Conservation (phyloP, 169 alveolate genomes). For the Cytauxzoon felis region DNA sequence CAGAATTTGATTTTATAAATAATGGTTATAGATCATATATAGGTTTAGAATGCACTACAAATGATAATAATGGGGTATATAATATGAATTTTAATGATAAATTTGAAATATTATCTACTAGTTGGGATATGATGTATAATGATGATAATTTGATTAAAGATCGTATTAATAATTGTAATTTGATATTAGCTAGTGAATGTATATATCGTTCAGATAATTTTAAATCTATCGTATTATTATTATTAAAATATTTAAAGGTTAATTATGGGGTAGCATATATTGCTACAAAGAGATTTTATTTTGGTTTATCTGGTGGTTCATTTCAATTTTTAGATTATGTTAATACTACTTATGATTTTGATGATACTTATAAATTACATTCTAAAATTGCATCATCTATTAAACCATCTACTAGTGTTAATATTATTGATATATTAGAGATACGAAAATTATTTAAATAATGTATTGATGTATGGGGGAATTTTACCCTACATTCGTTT, state of each 20-base stretch:
- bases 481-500: neutral
- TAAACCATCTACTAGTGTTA: conserved; percentile 23
- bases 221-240: conserved; percentile 15
- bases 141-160: neutral
- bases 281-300: conserved; percentile 57
- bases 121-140: conserved; percentile 34
- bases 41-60: neutral
- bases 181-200: conserved; percentile 51
- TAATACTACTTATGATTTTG: neutral
- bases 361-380: neutral
- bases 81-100: neutral
- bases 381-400: conserved; percentile 19
- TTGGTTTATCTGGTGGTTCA: conserved; percentile 61
- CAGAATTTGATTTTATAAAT: neutral
- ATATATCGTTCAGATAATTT: conserved; percentile 47
- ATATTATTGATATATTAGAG: conserved; percentile 42
- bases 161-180: neutral
- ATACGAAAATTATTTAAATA: neutral
- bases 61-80: neutral
- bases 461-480: neutral
- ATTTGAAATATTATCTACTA: neutral
- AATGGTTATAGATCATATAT: neutral
- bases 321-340: conserved; percentile 28
- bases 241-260: conserved; percentile 9
- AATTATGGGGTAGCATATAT: conserved; percentile 44